Conservation (phyloP, 1,139 yeast genomes). For the Yueomyces sp. region DNA sequence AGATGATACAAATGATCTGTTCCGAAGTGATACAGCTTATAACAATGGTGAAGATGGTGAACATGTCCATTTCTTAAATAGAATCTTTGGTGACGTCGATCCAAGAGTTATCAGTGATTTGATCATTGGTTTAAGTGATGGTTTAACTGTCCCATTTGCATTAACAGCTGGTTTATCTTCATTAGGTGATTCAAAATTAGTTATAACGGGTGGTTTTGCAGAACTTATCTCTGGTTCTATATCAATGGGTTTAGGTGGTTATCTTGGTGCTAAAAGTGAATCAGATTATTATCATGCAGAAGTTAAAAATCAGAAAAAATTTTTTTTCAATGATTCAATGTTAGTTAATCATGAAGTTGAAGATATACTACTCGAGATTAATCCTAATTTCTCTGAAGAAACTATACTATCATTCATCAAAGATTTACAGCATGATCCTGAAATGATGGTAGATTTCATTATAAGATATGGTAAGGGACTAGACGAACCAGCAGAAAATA, state of each 20-base stretch:
- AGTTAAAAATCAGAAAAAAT: conserved; percentile 57
- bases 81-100: conserved; percentile 18
- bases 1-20: conserved; percentile 1
- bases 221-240: conserved; percentile 73
- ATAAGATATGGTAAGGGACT: conserved; percentile 67
- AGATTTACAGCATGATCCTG: conserved; percentile 61
- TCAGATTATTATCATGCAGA: conserved; percentile 46
- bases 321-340: conserved; percentile 52
- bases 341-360: conserved; percentile 48
- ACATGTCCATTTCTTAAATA: background rate
- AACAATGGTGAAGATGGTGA: background rate
- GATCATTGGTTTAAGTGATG: conserved; percentile 67
- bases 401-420: conserved; percentile 54
- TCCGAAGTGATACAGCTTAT: background rate
- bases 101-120: conserved; percentile 47
- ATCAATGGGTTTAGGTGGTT: conserved; percentile 78
- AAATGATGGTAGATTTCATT: conserved; percentile 58
- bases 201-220: conserved; percentile 76
- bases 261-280: conserved; percentile 66
- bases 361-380: conserved; percentile 54
- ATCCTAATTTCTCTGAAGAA: conserved; percentile 42
- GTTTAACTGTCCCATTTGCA: conserved; percentile 74
- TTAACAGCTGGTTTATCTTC: conserved; percentile 71
- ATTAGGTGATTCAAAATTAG: conserved; percentile 58
- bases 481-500: conserved; percentile 74